These are phyloP conservation scores for Wickerhamiella kazuoi DNA, from an alignment of 805 yeast genomes.

Conservation along the genomic window DNA sequence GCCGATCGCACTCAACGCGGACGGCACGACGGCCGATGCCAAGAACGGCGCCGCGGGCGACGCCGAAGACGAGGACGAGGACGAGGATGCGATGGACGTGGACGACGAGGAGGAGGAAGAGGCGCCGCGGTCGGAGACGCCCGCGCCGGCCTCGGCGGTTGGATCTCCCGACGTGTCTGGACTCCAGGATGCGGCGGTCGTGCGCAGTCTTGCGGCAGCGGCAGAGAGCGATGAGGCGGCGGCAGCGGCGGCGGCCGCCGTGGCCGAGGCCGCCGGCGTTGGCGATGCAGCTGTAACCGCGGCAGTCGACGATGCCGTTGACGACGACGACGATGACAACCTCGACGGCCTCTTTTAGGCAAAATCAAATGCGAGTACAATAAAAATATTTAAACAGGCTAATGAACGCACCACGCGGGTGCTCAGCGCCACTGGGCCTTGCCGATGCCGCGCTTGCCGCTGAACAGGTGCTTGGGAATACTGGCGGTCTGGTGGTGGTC, in stretches of 20 bases:
- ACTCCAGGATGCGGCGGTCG: neutral
- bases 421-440: constrained; percentile 67
- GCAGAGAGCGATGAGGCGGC: too few relatives aligned
- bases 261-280: neutral
- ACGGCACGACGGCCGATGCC: constrained; percentile 9
- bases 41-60: constrained; percentile 22
- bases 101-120: constrained; percentile 20
- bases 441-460: constrained; percentile 95
- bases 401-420: neutral
- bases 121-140: constrained; percentile 18
- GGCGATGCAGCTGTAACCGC: constrained; percentile 16
- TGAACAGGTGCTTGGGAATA: constrained; percentile 82
- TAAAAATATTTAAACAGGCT: neutral
- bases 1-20: constrained; percentile 13
- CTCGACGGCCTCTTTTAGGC: constrained; percentile 5
- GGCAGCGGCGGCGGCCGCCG: too few relatives aligned
- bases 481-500: constrained; percentile 79
- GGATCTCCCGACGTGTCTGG: neutral
- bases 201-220: neutral
- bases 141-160: neutral
- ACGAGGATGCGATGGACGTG: constrained; percentile 19
- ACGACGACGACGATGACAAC: constrained; percentile 2
- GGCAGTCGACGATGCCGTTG: constrained; percentile 10
- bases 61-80: constrained; percentile 19
- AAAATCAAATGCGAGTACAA: neutral